phyloP scores from a whole-genome alignment of 768 basidiomycete genomes.

The Leccinellum rugosiceps region DNA sequence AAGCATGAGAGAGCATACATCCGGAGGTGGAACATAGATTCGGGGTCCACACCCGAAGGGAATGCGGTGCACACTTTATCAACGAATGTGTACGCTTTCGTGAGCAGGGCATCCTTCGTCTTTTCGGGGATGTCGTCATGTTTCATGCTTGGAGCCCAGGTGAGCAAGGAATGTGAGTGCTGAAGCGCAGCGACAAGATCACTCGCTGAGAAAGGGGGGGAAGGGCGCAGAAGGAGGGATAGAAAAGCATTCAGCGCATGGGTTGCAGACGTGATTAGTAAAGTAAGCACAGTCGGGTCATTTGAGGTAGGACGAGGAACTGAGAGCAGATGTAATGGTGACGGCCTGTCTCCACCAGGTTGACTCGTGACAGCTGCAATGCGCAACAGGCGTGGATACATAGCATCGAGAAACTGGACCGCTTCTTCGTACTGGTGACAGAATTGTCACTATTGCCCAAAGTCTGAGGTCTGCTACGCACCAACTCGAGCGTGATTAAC shows the following conservation, averaged over 20 bases:
- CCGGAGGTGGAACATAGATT: constrained; percentile 37
- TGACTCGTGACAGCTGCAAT: neutral
- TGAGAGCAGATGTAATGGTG: constrained; percentile 34
- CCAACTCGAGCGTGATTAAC: constrained; percentile 66
- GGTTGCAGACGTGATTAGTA: constrained; percentile 59
- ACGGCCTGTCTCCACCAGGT: neutral
- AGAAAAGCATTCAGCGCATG: constrained; percentile 48
- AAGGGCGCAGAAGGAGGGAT: constrained; percentile 23
- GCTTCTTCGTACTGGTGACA: constrained; percentile 52
- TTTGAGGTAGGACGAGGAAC: constrained; percentile 40
- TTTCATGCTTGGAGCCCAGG: constrained; percentile 50
- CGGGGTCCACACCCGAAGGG: constrained; percentile 27
- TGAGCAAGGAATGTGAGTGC: constrained; percentile 37
- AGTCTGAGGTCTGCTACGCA: constrained; percentile 35
- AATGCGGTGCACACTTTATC: constrained; percentile 32
- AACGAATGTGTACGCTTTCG: constrained; percentile 54
- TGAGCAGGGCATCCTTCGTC: constrained; percentile 56
- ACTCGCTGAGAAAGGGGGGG: constrained; percentile 14
- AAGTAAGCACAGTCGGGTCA: constrained; percentile 39
- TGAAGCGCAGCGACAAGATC: constrained; percentile 32
- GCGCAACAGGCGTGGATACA: constrained; percentile 41
- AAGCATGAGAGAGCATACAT: constrained; percentile 45
- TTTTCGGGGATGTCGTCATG: constrained; percentile 41
- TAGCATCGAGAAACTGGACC: constrained; percentile 41
- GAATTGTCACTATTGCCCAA: neutral